Evolutionary conservation across 768 basidiomycete species (phyloP).

Genomic region (Cystoderma amianthinum): DNA sequence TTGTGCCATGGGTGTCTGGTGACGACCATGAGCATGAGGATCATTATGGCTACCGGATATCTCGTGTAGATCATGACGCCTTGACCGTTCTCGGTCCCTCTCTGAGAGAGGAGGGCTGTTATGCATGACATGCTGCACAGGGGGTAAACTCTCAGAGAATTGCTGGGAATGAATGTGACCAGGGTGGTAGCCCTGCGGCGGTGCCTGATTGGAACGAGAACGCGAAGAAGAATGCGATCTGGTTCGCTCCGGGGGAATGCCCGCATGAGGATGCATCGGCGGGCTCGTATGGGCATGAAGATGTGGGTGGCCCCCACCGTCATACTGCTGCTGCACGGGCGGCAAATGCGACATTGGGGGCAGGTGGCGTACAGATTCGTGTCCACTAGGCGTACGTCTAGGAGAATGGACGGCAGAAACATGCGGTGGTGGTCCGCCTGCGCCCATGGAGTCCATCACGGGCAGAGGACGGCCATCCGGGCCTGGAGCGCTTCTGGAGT

Average conservation of each 20-base stretch:
- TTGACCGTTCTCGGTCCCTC: constrained; percentile 35
- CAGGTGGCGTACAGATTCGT: constrained; percentile 39
- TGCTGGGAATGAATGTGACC: constrained; percentile 33
- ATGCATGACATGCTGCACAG: constrained; percentile 38
- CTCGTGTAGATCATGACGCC: constrained; percentile 44
- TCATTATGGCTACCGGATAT: constrained; percentile 23
- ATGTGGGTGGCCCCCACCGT: constrained; percentile 23
- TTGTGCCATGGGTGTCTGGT: constrained; percentile 22
- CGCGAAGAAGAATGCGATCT: constrained; percentile 46
- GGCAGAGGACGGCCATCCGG: constrained; percentile 44
- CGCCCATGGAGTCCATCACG: constrained; percentile 42
- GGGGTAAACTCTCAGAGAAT: constrained; percentile 37
- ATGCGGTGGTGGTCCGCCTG: constrained; percentile 37
- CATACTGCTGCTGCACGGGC: constrained; percentile 29
- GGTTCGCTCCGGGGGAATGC: constrained; percentile 19
- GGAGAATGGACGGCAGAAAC: constrained; percentile 31
- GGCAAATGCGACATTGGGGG: constrained; percentile 41
- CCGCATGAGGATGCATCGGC: constrained; percentile 20
- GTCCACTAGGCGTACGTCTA: constrained; percentile 32
- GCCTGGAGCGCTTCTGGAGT: constrained; percentile 35
- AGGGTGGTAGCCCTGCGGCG: constrained; percentile 27
- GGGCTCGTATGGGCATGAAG: constrained; percentile 31
- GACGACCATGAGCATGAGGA: constrained; percentile 20
- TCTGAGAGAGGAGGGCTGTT: constrained; percentile 48
- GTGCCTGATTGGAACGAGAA: constrained; percentile 39